Evolutionary conservation across 208 protist genomes (phyloP).

Genomic region (Wallacemonas sp.): DNA sequence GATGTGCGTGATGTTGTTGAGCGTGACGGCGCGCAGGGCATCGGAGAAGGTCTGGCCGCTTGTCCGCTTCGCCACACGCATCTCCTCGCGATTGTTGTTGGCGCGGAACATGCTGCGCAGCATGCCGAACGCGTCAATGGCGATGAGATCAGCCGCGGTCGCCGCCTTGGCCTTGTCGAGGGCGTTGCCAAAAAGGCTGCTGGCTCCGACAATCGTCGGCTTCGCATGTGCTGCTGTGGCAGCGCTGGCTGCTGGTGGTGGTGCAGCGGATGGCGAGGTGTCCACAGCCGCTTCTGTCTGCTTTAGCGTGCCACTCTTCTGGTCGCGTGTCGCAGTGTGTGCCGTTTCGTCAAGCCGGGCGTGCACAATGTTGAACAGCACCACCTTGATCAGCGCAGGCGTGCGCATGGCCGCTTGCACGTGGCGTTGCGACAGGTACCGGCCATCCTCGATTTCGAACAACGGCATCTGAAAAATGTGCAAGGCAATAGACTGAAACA

Average conservation of each 20-base stretch:
- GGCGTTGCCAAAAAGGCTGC: not conserved
- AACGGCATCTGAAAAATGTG: constrained; percentile 50
- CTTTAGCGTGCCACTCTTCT: too few relatives aligned
- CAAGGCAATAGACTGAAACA: constrained; percentile 46
- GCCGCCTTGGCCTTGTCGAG: constrained; percentile 32
- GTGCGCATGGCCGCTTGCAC: not conserved
- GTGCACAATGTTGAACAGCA: constrained; percentile 12
- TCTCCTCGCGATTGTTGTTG: constrained; percentile 8
- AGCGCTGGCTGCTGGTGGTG: not conserved
- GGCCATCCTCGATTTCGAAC: constrained; percentile 19
- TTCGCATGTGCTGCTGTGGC: not conserved
- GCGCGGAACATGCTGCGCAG: not conserved
- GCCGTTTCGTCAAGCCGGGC: not conserved
- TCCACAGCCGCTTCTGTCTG: too few relatives aligned
- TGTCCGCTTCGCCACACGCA: not conserved
- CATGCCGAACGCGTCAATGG: not conserved
- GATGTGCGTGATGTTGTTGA: constrained; percentile 26
- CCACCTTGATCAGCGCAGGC: constrained; percentile 2
- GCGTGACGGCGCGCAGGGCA: constrained; percentile 32
- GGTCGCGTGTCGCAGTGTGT: too few relatives aligned
- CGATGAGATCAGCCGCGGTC: not conserved
- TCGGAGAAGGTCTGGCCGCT: constrained; percentile 12
- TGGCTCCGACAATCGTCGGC: too few relatives aligned
- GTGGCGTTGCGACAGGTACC: constrained; percentile 1
- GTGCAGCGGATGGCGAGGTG: not conserved